A percentile compares a stretch with the other conserved stretches of the same genome.
Evolutionary conservation across 2,329 filamentous ascomycete genomes (phyloP).

Genomic region (Byssothecium circinans): DNA sequence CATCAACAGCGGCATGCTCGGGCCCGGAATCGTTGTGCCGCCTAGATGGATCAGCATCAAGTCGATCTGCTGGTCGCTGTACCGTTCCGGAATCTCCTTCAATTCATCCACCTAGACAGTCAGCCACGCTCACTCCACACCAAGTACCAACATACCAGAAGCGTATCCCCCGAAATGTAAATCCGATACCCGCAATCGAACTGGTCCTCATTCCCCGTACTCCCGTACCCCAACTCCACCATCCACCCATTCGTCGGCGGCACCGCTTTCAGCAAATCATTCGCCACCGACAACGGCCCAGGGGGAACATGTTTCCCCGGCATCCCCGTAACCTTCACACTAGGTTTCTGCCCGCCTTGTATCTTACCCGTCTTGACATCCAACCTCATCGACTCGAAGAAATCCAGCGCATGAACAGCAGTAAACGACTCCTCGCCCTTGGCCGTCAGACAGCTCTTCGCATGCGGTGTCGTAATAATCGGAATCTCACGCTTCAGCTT

Average conservation of each 20-base stretch:
- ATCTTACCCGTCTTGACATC: slow-evolving; percentile 40
- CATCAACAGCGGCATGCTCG: slow-evolving; percentile 63
- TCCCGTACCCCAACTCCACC: slow-evolving; percentile 59
- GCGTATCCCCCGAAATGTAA: slow-evolving; percentile 68
- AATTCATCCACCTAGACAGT: slow-evolving; percentile 55
- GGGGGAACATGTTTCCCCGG: slow-evolving; percentile 65
- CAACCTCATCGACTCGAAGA: slow-evolving; percentile 57
- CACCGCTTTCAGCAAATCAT: slow-evolving; percentile 55
- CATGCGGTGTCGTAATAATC: slow-evolving; percentile 66
- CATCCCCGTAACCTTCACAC: slow-evolving; percentile 63
- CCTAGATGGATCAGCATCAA: slow-evolving; percentile 69
- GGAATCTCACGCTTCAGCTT: slow-evolving; percentile 57
- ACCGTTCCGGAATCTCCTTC: slow-evolving; percentile 60
- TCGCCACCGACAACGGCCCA: slow-evolving; percentile 47
- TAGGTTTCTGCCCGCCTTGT: slow-evolving; percentile 33
- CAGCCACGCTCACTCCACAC: neutral
- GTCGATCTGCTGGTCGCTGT: slow-evolving; percentile 59
- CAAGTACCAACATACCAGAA: slow-evolving; percentile 45
- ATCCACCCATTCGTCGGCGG: slow-evolving; percentile 70
- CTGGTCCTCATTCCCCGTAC: slow-evolving; percentile 10
- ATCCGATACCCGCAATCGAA: slow-evolving; percentile 58
- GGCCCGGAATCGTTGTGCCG: slow-evolving; percentile 65
- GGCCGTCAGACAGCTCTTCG: slow-evolving; percentile 54
- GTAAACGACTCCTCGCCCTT: slow-evolving; percentile 52
- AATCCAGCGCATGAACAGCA: slow-evolving; percentile 57